Percentiles rank a stretch among this genome's conserved stretches.
These are phyloP conservation scores for Lophiostoma macrostomum DNA, from an alignment of 495 filamentous ascomycete genomes.

Conservation along the genomic window DNA sequence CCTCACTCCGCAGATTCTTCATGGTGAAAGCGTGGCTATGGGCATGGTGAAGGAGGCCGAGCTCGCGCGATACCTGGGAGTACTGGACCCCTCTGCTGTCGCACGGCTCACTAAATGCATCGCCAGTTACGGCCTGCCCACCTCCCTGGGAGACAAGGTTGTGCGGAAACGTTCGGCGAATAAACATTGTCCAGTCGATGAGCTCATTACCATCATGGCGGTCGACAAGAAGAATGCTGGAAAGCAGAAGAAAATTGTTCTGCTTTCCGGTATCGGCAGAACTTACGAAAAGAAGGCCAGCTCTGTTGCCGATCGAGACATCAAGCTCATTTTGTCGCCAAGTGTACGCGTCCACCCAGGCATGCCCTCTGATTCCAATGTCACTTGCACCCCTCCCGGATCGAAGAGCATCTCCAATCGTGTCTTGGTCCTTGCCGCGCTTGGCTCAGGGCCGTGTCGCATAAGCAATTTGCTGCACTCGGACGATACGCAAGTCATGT, in stretches of 20 bases:
- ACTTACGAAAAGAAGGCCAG: conserved; percentile 84
- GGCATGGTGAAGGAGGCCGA: conserved; percentile 99
- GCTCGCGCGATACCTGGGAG: conserved; percentile 81
- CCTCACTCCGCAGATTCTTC: conserved; percentile 88
- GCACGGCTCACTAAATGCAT: conserved; percentile 88
- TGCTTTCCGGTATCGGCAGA: conserved; percentile 85
- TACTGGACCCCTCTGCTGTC: conserved; percentile 83
- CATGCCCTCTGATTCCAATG: conserved; percentile 58
- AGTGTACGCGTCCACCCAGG: conserved; percentile 70
- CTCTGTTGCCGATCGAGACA: conserved; percentile 80
- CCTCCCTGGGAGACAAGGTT: conserved; percentile 77
- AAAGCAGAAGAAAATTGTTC: conserved; percentile 92
- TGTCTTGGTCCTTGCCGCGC: conserved; percentile 85
- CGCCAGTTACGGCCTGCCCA: conserved; percentile 87
- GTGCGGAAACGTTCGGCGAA: conserved; percentile 80
- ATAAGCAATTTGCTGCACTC: conserved; percentile 92
- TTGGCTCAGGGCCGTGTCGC: conserved; percentile 81
- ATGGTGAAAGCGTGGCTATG: conserved; percentile 93
- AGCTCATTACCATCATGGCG: conserved; percentile 85
- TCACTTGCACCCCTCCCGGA: conserved; percentile 82
- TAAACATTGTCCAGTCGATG: conserved; percentile 88
- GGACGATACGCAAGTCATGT: conserved; percentile 95
- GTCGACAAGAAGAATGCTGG: conserved; percentile 99
- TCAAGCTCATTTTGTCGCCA: conserved; percentile 80
- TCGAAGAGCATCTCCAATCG: conserved; percentile 99